Percentiles rank a stretch among this genome's conserved stretches.
These are phyloP conservation scores for Tricholomella constricta DNA, from an alignment of 768 basidiomycete genomes.

Conservation along the genomic window DNA sequence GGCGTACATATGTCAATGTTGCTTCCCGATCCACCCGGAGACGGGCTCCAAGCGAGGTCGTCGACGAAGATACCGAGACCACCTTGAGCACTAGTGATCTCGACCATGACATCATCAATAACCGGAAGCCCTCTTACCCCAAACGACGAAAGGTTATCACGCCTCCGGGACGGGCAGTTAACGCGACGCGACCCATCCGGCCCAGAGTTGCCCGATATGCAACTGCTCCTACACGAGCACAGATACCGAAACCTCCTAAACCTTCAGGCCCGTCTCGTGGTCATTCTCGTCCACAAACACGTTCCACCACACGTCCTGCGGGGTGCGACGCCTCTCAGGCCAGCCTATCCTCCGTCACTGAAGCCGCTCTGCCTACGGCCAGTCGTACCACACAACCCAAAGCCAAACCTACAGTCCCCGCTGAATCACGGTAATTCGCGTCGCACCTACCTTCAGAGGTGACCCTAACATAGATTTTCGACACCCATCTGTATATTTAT, in stretches of 20 bases:
- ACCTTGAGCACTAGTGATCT: constrained; percentile 17
- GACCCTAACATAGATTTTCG: constrained; percentile 3
- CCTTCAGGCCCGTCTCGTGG: constrained; percentile 9
- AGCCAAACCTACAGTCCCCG: background rate
- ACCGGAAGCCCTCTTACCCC: constrained; percentile 25
- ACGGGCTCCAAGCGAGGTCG: background rate
- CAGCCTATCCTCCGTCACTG: constrained; percentile 4
- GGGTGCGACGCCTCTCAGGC: constrained; percentile 1
- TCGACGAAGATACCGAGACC: constrained; percentile 10
- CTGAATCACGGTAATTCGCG: background rate
- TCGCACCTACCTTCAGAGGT: constrained; percentile 3
- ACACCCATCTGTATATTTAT: constrained; percentile 9
- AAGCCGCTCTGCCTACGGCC: constrained; percentile 1
- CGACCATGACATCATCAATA: constrained; percentile 18
- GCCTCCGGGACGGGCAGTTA: constrained; percentile 13
- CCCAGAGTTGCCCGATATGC: constrained; percentile 18
- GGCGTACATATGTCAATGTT: background rate
- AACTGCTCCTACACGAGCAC: constrained; percentile 1
- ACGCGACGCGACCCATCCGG: constrained; percentile 16
- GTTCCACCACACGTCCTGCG: background rate
- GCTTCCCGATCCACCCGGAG: background rate
- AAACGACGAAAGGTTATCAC: constrained; percentile 36
- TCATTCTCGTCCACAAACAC: constrained; percentile 4
- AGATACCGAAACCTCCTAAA: constrained; percentile 13
- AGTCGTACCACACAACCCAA: background rate